A percentile compares a stretch with the other conserved stretches of the same genome.
These are phyloP conservation scores for Debaryomyces tyrocola DNA, from an alignment of 805 yeast genomes.

Conservation along the genomic window DNA sequence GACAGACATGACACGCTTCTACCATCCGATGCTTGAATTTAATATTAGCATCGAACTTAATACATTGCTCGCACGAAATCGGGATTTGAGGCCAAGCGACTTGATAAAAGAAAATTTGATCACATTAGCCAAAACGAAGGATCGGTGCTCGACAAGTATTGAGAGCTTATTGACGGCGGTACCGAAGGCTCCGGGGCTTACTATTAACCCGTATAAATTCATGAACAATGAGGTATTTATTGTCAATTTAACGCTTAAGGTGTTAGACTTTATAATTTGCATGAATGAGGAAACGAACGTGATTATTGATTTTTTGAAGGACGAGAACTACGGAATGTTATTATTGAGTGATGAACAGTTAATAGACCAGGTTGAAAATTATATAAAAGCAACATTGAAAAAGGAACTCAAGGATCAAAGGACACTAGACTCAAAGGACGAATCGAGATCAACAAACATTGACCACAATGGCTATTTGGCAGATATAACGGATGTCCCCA, in stretches of 20 bases:
- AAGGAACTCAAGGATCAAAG: constrained; percentile 3
- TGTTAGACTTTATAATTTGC: constrained; percentile 17
- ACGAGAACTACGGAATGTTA: constrained; percentile 29
- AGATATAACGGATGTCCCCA: neutral
- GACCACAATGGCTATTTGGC: neutral
- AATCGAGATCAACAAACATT: neutral
- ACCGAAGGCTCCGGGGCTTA: neutral
- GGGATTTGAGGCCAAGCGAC: constrained; percentile 28
- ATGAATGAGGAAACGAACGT: constrained; percentile 15
- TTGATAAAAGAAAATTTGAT: constrained; percentile 34
- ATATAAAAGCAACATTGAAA: constrained; percentile 20
- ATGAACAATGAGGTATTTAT: constrained; percentile 31
- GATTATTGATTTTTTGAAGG: constrained; percentile 27
- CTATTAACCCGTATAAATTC: constrained; percentile 2
- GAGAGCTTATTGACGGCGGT: neutral
- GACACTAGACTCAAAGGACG: neutral
- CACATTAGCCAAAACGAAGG: constrained; percentile 25
- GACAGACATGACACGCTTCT: constrained; percentile 7
- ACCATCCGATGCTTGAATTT: constrained; percentile 9
- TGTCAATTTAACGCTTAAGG: constrained; percentile 25
- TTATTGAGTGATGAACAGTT: constrained; percentile 27
- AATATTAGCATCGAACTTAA: constrained; percentile 36
- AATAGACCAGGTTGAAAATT: constrained; percentile 23
- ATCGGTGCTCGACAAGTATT: neutral
- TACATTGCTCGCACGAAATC: constrained; percentile 30